Conservation (phyloP, 352 stramenopile species). For the Phytophthora hybrid region DNA sequence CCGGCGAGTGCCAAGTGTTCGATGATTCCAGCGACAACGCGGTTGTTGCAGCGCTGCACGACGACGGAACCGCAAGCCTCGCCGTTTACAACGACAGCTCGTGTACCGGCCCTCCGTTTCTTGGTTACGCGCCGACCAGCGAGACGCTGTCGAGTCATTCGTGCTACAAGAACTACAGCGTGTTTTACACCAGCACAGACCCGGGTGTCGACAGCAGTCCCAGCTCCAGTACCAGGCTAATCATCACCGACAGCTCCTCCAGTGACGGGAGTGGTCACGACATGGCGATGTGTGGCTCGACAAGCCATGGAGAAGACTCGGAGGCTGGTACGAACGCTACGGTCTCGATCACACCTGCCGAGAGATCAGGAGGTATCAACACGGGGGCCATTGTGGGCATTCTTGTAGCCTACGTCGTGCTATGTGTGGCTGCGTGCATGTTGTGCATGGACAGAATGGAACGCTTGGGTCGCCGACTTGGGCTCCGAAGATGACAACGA, state of each 20-base stretch:
- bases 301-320: constrained; percentile 9
- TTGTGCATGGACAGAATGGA: constrained; percentile 35
- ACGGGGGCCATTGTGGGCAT: constrained; percentile 32
- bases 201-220: background rate
- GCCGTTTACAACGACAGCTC: constrained; percentile 27
- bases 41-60: constrained; percentile 24
- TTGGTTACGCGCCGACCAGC: constrained; percentile 21
- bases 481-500: constrained; percentile 11
- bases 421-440: constrained; percentile 23
- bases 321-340: constrained; percentile 4
- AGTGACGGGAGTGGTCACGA: background rate
- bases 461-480: constrained; percentile 11
- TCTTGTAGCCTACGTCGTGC: constrained; percentile 27
- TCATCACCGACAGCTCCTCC: background rate
- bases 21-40: constrained; percentile 18
- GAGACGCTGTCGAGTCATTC: constrained; percentile 30
- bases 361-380: constrained; percentile 21
- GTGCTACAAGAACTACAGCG: constrained; percentile 31
- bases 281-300: background rate
- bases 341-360: constrained; percentile 2
- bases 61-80: constrained; percentile 26
- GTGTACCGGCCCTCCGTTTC: constrained; percentile 21
- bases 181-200: constrained; percentile 16
- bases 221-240: background rate
- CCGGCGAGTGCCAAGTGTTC: constrained; percentile 22